Percentiles rank a stretch among this genome's conserved stretches.
These are phyloP conservation scores for Naegleria lovaniensis DNA, from an alignment of 208 protist species.

Conservation along the genomic window DNA sequence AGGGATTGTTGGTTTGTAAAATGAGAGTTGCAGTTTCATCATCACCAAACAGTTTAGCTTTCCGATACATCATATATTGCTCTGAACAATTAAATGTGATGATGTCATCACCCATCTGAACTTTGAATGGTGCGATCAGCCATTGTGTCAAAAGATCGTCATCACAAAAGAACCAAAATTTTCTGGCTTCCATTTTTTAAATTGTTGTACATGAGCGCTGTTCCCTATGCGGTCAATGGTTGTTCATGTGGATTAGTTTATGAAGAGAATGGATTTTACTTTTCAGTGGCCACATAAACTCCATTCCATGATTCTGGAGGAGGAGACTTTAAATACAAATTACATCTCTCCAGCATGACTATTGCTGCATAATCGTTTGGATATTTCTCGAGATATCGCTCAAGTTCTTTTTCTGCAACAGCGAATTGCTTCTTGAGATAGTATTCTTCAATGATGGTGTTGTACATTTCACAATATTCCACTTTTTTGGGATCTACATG, in stretches of 20 bases:
- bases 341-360: background rate
- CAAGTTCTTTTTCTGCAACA: background rate
- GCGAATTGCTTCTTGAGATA: background rate
- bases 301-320: background rate
- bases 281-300: background rate
- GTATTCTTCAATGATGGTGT: background rate
- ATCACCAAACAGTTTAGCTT: slow-evolving; percentile 33
- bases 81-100: slow-evolving; percentile 21
- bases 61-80: slow-evolving; percentile 33
- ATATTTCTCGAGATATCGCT: background rate
- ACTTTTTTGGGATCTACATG: background rate
- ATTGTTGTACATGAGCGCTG: too few species aligned
- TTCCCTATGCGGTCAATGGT: too few species aligned
- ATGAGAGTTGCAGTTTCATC: background rate
- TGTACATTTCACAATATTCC: background rate
- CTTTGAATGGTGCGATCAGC: background rate
- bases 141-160: background rate
- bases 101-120: background rate
- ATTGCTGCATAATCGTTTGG: background rate
- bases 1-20: background rate
- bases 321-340: background rate
- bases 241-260: too few species aligned
- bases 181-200: too few species aligned
- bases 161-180: background rate
- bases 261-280: too few species aligned